phyloP scores from a whole-genome alignment of 2,329 filamentous ascomycete species.

The Phaeomoniella chlamydospora region DNA sequence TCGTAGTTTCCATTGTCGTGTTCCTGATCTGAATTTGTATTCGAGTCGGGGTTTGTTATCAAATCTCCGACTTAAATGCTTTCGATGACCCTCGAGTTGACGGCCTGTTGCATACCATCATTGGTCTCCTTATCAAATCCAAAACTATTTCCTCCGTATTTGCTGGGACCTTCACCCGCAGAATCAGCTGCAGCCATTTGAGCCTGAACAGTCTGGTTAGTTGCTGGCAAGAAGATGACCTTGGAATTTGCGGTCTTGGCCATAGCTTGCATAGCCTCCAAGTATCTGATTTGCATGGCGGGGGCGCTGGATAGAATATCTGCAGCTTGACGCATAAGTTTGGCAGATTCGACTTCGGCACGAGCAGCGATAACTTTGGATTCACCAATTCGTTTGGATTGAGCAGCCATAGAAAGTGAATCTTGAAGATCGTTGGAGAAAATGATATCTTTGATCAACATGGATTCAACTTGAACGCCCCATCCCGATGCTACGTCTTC shows the following conservation, averaged over 20 bases:
- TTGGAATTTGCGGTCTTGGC: conserved; percentile 83
- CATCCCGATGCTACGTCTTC: conserved; percentile 87
- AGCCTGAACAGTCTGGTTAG: conserved; percentile 42
- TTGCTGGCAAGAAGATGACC: conserved; percentile 59
- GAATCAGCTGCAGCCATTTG: conserved; percentile 34
- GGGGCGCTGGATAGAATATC: conserved; percentile 85
- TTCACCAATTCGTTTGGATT: conserved; percentile 96
- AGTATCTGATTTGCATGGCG: conserved; percentile 95
- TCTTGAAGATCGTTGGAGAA: conserved; percentile 94
- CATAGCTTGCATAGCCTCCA: conserved; percentile 98
- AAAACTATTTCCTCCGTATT: conserved; percentile 24
- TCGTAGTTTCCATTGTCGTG: too few relatives aligned
- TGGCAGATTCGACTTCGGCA: conserved; percentile 90
- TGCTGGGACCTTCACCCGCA: conserved; percentile 41
- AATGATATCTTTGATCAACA: conserved; percentile 99
- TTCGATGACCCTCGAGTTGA: conserved; percentile 72
- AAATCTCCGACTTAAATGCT: too few relatives aligned
- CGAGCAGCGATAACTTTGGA: conserved; percentile 96
- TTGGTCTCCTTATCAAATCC: conserved; percentile 19
- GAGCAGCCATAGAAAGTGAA: conserved; percentile 91
- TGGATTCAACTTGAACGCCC: conserved; percentile 93
- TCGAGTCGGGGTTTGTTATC: too few relatives aligned
- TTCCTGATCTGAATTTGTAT: too few relatives aligned
- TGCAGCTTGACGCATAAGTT: conserved; percentile 64
- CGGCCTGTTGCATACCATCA: conserved; percentile 61